Conservation (phyloP, 176 grass and related monocot species). For the Dendrocalamus sinicus region DNA sequence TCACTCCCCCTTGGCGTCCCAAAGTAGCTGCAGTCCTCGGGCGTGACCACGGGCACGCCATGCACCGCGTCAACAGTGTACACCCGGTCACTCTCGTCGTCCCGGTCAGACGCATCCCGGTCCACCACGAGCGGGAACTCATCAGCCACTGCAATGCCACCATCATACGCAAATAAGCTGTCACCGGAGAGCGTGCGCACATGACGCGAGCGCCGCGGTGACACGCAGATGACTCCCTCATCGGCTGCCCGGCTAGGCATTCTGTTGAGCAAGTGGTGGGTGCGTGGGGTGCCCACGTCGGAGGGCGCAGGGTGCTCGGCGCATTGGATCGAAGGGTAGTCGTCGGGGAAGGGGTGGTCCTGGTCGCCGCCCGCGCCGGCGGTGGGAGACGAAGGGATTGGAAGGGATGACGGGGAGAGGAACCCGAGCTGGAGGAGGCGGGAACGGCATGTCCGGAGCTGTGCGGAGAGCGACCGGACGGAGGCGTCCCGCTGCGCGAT, state of each 20-base stretch:
- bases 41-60: slow-evolving; percentile 37
- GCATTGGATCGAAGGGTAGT: slow-evolving; percentile 26
- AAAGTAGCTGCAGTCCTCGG: slow-evolving; percentile 44
- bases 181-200: slow-evolving; percentile 26
- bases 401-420: slow-evolving; percentile 3
- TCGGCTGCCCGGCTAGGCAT: slow-evolving; percentile 14
- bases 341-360: neutral
- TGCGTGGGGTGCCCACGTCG: slow-evolving; percentile 51
- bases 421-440: slow-evolving; percentile 56
- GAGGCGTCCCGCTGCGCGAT: slow-evolving; percentile 44
- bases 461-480: slow-evolving; percentile 30
- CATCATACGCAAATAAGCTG: slow-evolving; percentile 14
- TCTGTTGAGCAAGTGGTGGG: slow-evolving; percentile 52
- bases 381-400: neutral
- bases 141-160: slow-evolving; percentile 4
- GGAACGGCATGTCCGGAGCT: slow-evolving; percentile 47
- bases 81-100: slow-evolving; percentile 50
- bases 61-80: slow-evolving; percentile 76
- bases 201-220: slow-evolving; percentile 28
- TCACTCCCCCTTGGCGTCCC: slow-evolving; percentile 10
- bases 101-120: slow-evolving; percentile 4
- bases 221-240: slow-evolving; percentile 32
- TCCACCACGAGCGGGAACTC: slow-evolving; percentile 41
- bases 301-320: neutral
- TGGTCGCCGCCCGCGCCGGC: neutral